phyloP scores from a whole-genome alignment of 2,329 filamentous ascomycete species.

The Rutstroemia sp. region DNA sequence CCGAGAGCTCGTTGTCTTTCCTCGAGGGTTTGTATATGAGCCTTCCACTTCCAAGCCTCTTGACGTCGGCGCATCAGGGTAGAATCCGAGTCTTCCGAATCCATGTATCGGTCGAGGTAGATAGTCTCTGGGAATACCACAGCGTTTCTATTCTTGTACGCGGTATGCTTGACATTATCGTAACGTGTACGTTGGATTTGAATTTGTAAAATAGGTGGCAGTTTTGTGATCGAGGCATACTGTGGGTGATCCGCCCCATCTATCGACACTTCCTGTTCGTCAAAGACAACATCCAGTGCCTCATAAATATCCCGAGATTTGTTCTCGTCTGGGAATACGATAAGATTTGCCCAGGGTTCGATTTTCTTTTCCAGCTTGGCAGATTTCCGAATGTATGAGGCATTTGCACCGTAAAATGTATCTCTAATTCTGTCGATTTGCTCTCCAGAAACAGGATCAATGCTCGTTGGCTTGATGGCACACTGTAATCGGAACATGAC shows the following conservation, averaged over 20 bases:
- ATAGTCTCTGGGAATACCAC: slow-evolving; percentile 74
- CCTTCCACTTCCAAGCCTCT: slow-evolving; percentile 68
- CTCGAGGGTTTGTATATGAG: slow-evolving; percentile 50
- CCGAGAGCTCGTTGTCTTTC: slow-evolving; percentile 26
- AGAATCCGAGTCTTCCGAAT: slow-evolving; percentile 49
- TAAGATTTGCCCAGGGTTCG: slow-evolving; percentile 45
- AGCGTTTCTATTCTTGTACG: slow-evolving; percentile 68
- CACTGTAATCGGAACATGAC: slow-evolving; percentile 87
- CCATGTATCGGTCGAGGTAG: slow-evolving; percentile 84
- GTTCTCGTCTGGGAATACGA: slow-evolving; percentile 47
- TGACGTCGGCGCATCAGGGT: slow-evolving; percentile 57
- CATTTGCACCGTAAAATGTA: slow-evolving; percentile 55
- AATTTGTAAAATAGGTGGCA: slow-evolving; percentile 82
- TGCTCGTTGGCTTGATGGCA: slow-evolving; percentile 66
- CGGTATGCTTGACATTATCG: slow-evolving; percentile 50
- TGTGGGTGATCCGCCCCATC: slow-evolving; percentile 50
- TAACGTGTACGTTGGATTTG: slow-evolving; percentile 79
- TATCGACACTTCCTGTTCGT: slow-evolving; percentile 66
- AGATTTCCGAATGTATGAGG: slow-evolving; percentile 51
- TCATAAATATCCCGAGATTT: slow-evolving; percentile 63
- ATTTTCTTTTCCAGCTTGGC: slow-evolving; percentile 35
- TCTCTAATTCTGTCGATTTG: slow-evolving; percentile 76
- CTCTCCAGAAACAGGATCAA: slow-evolving; percentile 58
- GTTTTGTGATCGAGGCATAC: slow-evolving; percentile 65
- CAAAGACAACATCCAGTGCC: slow-evolving; percentile 79